Conservation (phyloP, 2,329 filamentous ascomycete genomes). For the Xylaria sp. region DNA sequence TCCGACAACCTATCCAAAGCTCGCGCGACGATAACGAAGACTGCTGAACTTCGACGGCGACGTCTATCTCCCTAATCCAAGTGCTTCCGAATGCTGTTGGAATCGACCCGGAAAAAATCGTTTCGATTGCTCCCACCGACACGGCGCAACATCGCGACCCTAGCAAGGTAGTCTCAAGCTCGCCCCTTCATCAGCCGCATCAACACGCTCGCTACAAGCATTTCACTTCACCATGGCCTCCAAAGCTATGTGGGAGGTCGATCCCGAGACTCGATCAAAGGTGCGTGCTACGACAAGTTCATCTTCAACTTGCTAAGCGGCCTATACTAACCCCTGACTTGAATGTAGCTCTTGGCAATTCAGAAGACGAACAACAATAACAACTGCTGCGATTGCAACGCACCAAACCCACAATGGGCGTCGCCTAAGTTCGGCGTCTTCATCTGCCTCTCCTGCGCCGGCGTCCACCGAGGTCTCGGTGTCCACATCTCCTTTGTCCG, state of each 20-base stretch:
- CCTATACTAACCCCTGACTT: constrained; percentile 16
- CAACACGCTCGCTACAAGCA: neutral
- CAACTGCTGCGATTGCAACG: constrained; percentile 91
- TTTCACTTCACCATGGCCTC: constrained; percentile 52
- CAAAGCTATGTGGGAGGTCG: constrained; percentile 96
- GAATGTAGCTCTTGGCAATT: constrained; percentile 75
- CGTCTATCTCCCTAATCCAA: neutral
- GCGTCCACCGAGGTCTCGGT: constrained; percentile 89
- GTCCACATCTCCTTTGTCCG: constrained; percentile 99
- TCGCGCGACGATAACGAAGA: neutral
- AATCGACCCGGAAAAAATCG: neutral
- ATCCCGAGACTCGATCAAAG: constrained; percentile 95
- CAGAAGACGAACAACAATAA: constrained; percentile 91
- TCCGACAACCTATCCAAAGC: constrained; percentile 20
- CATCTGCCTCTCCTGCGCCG: constrained; percentile 95
- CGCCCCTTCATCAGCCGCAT: neutral
- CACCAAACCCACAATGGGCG: constrained; percentile 97
- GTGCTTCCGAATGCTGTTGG: neutral
- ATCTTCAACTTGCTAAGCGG: neutral
- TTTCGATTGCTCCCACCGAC: neutral
- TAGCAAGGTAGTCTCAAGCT: neutral
- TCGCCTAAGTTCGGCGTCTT: constrained; percentile 97
- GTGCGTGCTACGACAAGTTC: constrained; percentile 49
- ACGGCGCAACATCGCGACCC: constrained; percentile 11
- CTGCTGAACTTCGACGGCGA: no score